phyloP scores from a whole-genome alignment of 208 protist species.

The Blastocrithidia nonstop region DNA sequence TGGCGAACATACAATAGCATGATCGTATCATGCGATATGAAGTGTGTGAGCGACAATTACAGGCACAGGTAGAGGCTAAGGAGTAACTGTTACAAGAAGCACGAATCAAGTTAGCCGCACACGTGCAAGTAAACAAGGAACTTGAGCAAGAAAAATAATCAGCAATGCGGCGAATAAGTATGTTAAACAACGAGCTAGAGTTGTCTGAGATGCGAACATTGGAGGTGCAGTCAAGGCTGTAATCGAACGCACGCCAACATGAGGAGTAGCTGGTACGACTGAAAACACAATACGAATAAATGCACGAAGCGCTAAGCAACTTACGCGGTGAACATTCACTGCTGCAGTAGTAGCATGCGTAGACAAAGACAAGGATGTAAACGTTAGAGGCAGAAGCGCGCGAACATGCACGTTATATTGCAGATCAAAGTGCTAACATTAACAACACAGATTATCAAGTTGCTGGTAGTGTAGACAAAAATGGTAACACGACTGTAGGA shows the following conservation, averaged over 20 bases:
- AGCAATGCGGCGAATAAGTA: slow-evolving; percentile 29
- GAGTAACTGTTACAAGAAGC: slow-evolving; percentile 8
- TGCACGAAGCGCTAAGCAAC: too few relatives aligned
- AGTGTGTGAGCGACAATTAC: slow-evolving; percentile 29
- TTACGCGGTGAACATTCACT: too few relatives aligned
- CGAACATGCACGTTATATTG: neutral
- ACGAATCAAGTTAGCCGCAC: slow-evolving; percentile 11
- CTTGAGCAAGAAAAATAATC: slow-evolving; percentile 53
- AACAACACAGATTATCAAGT: too few relatives aligned
- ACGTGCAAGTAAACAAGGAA: slow-evolving; percentile 25
- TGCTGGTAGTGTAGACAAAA: slow-evolving; percentile 5
- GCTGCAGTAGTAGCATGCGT: too few relatives aligned
- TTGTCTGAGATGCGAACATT: too few relatives aligned
- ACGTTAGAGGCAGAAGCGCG: slow-evolving; percentile 26
- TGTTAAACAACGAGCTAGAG: slow-evolving; percentile 63
- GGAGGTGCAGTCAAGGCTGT: too few relatives aligned
- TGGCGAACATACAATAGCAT: slow-evolving; percentile 24
- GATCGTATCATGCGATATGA: slow-evolving; percentile 25
- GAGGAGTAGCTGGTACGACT: too few relatives aligned
- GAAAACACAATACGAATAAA: too few relatives aligned
- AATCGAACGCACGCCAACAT: too few relatives aligned
- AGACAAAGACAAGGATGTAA: too few relatives aligned
- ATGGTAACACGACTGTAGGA: slow-evolving; percentile 4
- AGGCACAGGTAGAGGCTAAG: slow-evolving; percentile 15
- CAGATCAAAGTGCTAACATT: too few relatives aligned